These are phyloP conservation scores for Sclerotinia sclerotiorum DNA, from an alignment of 2,329 filamentous ascomycete genomes.

Conservation along the genomic window DNA sequence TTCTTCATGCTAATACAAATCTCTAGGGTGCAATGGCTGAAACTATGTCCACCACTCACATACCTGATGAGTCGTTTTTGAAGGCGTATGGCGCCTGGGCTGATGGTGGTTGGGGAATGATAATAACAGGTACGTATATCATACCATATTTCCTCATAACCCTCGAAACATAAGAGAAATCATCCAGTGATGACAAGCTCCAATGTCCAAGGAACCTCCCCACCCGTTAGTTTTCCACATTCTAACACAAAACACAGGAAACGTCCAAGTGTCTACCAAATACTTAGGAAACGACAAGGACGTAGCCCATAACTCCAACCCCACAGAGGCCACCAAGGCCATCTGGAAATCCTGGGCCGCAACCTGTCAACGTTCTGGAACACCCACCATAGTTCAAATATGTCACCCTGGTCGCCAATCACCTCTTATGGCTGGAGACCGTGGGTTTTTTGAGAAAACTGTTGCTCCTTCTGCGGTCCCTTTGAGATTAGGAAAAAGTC, in stretches of 20 bases:
- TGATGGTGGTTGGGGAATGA: slow-evolving; percentile 52
- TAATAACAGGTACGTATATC: slow-evolving; percentile 46
- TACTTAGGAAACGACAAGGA: slow-evolving; percentile 5
- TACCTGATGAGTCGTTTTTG: slow-evolving; percentile 46
- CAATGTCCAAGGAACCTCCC: too few relatives aligned
- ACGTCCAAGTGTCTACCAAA: slow-evolving; percentile 16
- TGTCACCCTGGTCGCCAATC: slow-evolving; percentile 51
- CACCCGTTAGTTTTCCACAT: not conserved
- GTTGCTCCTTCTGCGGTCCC: slow-evolving; percentile 48
- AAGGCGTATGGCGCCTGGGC: slow-evolving; percentile 55
- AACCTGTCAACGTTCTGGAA: slow-evolving; percentile 39
- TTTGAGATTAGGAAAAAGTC: slow-evolving; percentile 45
- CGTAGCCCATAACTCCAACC: slow-evolving; percentile 31
- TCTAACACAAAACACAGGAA: not conserved
- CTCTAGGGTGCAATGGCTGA: slow-evolving; percentile 37
- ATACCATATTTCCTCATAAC: not conserved
- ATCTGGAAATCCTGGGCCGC: slow-evolving; percentile 45
- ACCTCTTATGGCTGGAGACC: slow-evolving; percentile 43
- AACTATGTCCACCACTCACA: slow-evolving; percentile 44
- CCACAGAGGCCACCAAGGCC: slow-evolving; percentile 35
- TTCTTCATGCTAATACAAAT: not conserved
- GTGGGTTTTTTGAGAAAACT: slow-evolving; percentile 43
- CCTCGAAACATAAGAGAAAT: not conserved
- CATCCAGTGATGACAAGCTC: not conserved
- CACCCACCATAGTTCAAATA: slow-evolving; percentile 48